These are phyloP conservation scores for Plasmopara halstedii DNA, from an alignment of 352 stramenopile genomes.

Conservation along the genomic window DNA sequence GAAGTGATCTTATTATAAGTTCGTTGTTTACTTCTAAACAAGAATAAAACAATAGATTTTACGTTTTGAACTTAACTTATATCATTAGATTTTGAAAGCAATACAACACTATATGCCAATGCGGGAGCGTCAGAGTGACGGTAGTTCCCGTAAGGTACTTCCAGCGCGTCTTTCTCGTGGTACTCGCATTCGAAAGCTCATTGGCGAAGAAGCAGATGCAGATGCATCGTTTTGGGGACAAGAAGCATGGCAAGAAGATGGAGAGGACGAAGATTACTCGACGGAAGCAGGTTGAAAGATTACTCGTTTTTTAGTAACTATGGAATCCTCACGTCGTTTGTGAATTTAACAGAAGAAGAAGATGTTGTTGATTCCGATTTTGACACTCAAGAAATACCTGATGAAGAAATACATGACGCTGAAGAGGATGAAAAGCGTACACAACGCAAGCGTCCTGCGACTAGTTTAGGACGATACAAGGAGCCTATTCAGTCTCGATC, in stretches of 20 bases:
- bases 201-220: constrained; percentile 81
- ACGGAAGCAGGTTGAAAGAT: constrained; percentile 87
- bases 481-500: constrained; percentile 23
- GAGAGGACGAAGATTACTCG: constrained; percentile 81
- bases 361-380: constrained; percentile 87
- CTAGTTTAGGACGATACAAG: constrained; percentile 23
- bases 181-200: constrained; percentile 73
- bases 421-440: constrained; percentile 39
- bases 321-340: too few species aligned
- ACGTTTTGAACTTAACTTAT: too few species aligned
- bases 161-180: constrained; percentile 60
- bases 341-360: constrained; percentile 58
- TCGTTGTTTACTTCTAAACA: too few species aligned
- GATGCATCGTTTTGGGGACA: constrained; percentile 86
- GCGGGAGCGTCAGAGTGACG: constrained; percentile 2
- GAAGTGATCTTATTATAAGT: too few species aligned
- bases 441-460: constrained; percentile 21
- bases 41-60: too few species aligned
- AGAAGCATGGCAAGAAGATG: constrained; percentile 77
- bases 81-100: too few species aligned
- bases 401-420: constrained; percentile 69
- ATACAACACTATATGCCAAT: too few species aligned
- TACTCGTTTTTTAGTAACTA: too few species aligned
- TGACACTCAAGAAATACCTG: constrained; percentile 70
- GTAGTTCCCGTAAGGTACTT: constrained; percentile 30